Evolutionary conservation across 1,139 yeast genomes (phyloP), one percentile per base, ranked within the genome.

Genomic region (Yamadazyma siamensis): DNA sequence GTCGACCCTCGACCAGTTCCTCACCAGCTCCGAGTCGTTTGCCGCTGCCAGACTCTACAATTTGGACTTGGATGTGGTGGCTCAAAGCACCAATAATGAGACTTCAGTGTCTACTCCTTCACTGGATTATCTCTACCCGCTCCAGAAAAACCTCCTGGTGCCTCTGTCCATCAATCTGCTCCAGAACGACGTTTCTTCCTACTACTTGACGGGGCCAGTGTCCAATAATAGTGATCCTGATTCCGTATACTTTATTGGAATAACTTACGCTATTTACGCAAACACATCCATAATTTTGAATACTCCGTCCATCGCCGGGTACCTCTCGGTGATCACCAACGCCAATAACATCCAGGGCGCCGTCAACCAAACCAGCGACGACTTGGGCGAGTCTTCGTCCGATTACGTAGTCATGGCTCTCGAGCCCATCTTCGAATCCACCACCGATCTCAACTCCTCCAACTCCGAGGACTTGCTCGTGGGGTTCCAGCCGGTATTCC

Each of bases 41-140:
- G 73, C 77, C n/a, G 75, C 74, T 15, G 89, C 85, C 4, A 64
- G 78, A 33, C 48, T 87, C 14, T 87, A 86, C 56, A 85, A 84
- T 52, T 51, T 80, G 18, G 66, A 64, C 38, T 43, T 68, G 16
- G 47, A 50, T 6, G 54, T 57, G 24, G 62, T 68, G 41, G 69
- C 67, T 2, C 50, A 53, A 27, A 47, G 61, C 28, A 42, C 46
- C 33, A 65, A 64, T 40, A 53, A 58, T 35, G 49, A 39, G 26
- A 54, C 63, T 8, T 32, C 44, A 12, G 51, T 65, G 2, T 50
- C 73, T 1, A 24, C 38, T 0, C 47, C 54, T 0, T 55, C 68
- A 4, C 38, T 56, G 41, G 66, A 64, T 19, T 50, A 56, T 5
- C 57, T 86, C 23, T 77, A 69, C 37, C 85, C 88, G 1, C 51